phyloP scores from a whole-genome alignment of 306 rosid genomes.

The Trifolium subterraneum region DNA sequence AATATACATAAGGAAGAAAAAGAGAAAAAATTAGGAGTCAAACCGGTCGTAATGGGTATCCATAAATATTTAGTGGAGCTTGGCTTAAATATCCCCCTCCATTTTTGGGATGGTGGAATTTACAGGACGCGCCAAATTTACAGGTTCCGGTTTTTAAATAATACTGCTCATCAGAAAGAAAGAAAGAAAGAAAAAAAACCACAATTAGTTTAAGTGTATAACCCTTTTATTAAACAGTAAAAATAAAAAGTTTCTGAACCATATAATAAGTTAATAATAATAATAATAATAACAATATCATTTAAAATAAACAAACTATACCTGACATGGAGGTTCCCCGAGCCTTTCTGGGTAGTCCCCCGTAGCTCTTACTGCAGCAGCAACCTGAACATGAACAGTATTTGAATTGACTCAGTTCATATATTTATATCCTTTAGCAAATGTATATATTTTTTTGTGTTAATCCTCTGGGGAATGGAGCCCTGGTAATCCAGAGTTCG shows the following conservation, averaged over 20 bases:
- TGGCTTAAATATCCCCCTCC: conserved; percentile 80
- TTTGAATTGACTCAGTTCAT: conserved; percentile 18
- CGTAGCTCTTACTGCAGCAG: conserved; percentile 84
- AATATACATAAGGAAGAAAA: background rate
- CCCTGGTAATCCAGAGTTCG: no score
- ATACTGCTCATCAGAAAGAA: conserved; percentile 58
- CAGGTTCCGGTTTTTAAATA: conserved; percentile 89
- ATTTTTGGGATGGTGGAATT: conserved; percentile 87
- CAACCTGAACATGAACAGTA: conserved; percentile 60
- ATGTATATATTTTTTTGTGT: no score
- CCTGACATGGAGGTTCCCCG: conserved; percentile 76
- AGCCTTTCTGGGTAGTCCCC: conserved; percentile 93
- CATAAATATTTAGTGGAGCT: conserved; percentile 79
- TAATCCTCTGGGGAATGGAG: no score
- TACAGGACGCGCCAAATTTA: conserved; percentile 94
- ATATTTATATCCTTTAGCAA: conserved; percentile 15
- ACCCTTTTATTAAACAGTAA: conserved; percentile 2
- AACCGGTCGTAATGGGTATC: conserved; percentile 86
- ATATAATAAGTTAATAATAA: background rate
- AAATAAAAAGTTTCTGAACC: background rate
- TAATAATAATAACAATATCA: no score
- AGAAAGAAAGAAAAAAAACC: conserved; percentile 30
- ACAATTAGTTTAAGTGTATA: conserved; percentile 27
- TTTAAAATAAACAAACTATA: background rate
- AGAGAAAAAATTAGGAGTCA: conserved; percentile 35